Evolutionary conservation across 2,329 filamentous ascomycete species (phyloP).

Genomic region (Thelonectria discophora): DNA sequence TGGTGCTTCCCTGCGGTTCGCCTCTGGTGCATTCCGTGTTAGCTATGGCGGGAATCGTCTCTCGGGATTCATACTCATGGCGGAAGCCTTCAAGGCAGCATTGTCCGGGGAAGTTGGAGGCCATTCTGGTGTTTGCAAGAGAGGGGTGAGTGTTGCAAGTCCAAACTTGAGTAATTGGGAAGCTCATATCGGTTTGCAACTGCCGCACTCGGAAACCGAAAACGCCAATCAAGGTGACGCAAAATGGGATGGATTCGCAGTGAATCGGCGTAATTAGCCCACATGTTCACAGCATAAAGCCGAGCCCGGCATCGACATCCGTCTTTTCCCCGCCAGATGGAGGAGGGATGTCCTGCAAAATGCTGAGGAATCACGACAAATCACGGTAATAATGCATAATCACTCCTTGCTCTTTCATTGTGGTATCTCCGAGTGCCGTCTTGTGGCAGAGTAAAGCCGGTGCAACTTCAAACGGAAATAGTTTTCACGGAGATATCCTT

Average conservation of each 20-base stretch:
- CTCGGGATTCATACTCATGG: conserved; percentile 57
- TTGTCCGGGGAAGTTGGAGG: conserved; percentile 60
- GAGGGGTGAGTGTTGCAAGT: neutral
- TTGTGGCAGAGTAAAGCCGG: no score
- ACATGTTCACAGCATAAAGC: neutral
- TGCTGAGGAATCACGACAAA: no score
- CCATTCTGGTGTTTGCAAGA: conserved; percentile 50
- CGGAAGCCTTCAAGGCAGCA: conserved; percentile 64
- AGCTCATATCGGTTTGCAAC: neutral
- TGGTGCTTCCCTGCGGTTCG: conserved; percentile 54
- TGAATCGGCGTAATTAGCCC: neutral
- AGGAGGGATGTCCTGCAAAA: no score
- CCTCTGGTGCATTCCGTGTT: conserved; percentile 51
- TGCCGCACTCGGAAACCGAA: neutral
- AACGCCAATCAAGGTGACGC: neutral
- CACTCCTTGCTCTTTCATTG: no score
- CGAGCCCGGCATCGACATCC: neutral
- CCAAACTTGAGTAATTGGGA: neutral
- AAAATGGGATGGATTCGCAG: neutral
- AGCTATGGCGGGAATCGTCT: neutral
- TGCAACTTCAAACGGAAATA: no score
- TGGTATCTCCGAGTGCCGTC: no score
- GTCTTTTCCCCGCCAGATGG: neutral
- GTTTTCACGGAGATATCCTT: no score
- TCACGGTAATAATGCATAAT: no score